Conservation (phyloP, 371 early-diverging fungal species). For the Apophysomyces sp. region DNA sequence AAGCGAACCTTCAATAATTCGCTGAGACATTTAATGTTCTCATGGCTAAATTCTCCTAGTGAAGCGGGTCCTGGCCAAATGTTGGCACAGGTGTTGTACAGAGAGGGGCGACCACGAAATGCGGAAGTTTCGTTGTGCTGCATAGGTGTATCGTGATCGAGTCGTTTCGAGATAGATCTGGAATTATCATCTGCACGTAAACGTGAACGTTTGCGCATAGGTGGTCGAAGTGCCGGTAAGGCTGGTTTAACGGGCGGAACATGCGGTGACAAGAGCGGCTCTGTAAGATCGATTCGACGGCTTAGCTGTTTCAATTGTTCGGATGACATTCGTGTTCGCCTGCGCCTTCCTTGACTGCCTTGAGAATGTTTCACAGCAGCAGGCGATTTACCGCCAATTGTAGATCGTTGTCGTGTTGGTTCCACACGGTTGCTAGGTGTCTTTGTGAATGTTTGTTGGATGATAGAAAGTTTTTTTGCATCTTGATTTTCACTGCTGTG, state of each 20-base stretch:
- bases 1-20: constrained; percentile 25
- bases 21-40: constrained; percentile 19
- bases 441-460: constrained; percentile 12
- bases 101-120: background rate
- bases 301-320: constrained; percentile 29
- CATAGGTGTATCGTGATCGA: background rate
- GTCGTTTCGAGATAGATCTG: background rate
- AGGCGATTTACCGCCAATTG: constrained; percentile 6
- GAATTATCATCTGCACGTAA: background rate
- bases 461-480: constrained; percentile 1
- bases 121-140: background rate
- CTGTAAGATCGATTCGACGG: constrained; percentile 41
- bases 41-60: constrained; percentile 18
- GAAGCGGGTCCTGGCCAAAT: constrained; percentile 20
- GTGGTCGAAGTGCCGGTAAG: background rate
- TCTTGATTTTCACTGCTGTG: background rate
- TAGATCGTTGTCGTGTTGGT: constrained; percentile 4
- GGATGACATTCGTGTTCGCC: constrained; percentile 5
- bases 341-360: constrained; percentile 1
- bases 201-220: background rate
- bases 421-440: constrained; percentile 9
- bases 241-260: background rate
- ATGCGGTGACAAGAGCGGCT: background rate
- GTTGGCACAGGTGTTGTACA: constrained; percentile 16
- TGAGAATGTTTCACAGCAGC: constrained; percentile 9